These are phyloP conservation scores for Didymella pomorum DNA, from an alignment of 2,329 filamentous ascomycete species.

Conservation along the genomic window DNA sequence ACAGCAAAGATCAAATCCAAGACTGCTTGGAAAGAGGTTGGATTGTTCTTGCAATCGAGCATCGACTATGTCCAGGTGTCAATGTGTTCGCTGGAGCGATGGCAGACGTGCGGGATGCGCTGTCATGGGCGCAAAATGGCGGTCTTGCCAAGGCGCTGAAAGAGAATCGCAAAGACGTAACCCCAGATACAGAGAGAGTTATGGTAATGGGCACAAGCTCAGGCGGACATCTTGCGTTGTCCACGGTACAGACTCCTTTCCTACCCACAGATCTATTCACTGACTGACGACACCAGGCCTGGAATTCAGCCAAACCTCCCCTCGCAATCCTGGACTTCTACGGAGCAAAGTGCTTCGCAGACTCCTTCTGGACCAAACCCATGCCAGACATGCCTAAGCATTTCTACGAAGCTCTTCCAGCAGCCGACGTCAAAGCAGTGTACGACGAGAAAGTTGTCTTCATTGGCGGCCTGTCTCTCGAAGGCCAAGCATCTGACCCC, in stretches of 20 bases:
- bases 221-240: constrained; percentile 22
- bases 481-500: constrained; percentile 25
- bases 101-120: constrained; percentile 21
- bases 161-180: not conserved
- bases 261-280: no score
- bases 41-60: constrained; percentile 23
- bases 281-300: constrained; percentile 14
- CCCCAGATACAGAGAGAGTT: constrained; percentile 10
- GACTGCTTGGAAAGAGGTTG: constrained; percentile 22
- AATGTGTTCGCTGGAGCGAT: constrained; percentile 25
- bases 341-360: constrained; percentile 24
- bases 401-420: constrained; percentile 5
- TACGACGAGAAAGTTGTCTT: constrained; percentile 16
- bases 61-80: constrained; percentile 27
- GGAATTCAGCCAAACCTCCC: constrained; percentile 8
- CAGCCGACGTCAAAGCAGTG: constrained; percentile 4
- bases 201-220: constrained; percentile 26
- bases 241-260: constrained; percentile 10
- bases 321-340: constrained; percentile 27
- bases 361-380: constrained; percentile 22
- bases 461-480: constrained; percentile 27
- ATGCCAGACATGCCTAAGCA: constrained; percentile 15
- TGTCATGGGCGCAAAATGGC: constrained; percentile 22
- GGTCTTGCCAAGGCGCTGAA: constrained; percentile 10
- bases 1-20: constrained; percentile 25